Evolutionary conservation across 1,284 basidiomycete genomes (phyloP).

Genomic region (Wallemia hederae): DNA sequence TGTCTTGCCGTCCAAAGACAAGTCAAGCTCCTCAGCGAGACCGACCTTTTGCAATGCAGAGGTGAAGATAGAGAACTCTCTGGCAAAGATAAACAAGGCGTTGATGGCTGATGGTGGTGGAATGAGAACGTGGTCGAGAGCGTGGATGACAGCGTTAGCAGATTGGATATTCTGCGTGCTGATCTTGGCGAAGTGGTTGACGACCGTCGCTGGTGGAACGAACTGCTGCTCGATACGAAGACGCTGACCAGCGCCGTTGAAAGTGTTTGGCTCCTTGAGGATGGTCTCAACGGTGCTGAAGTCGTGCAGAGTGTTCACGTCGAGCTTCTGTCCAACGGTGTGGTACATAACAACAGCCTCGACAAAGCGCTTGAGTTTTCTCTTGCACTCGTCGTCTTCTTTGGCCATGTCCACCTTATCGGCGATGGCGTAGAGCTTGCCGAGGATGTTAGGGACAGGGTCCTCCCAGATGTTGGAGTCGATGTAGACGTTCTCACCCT

Average conservation of each 20-base stretch:
- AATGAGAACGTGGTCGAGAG: conserved; percentile 28
- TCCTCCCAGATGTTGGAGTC: too few species aligned
- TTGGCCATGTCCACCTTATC: neutral
- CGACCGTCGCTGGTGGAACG: conserved; percentile 16
- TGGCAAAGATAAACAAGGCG: conserved; percentile 26
- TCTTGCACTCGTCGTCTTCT: neutral
- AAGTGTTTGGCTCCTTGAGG: conserved; percentile 7
- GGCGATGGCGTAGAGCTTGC: neutral
- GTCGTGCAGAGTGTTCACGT: neutral
- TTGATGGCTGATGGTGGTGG: conserved; percentile 34
- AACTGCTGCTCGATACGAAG: conserved; percentile 24
- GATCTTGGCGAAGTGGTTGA: conserved; percentile 31
- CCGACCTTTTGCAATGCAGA: conserved; percentile 29
- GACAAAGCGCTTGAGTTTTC: neutral
- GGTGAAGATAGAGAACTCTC: conserved; percentile 27
- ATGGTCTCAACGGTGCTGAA: neutral
- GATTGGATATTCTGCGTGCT: conserved; percentile 22
- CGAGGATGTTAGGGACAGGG: neutral
- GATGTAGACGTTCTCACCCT: neutral
- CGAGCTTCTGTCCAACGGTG: neutral
- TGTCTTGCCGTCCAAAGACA: conserved; percentile 12
- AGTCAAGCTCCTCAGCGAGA: conserved; percentile 17
- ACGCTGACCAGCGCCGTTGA: conserved; percentile 27
- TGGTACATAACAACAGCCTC: neutral
- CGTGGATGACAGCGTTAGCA: conserved; percentile 35